These are phyloP conservation scores for Venturia pyrina DNA, from an alignment of 2,329 filamentous ascomycete genomes.

Conservation along the genomic window DNA sequence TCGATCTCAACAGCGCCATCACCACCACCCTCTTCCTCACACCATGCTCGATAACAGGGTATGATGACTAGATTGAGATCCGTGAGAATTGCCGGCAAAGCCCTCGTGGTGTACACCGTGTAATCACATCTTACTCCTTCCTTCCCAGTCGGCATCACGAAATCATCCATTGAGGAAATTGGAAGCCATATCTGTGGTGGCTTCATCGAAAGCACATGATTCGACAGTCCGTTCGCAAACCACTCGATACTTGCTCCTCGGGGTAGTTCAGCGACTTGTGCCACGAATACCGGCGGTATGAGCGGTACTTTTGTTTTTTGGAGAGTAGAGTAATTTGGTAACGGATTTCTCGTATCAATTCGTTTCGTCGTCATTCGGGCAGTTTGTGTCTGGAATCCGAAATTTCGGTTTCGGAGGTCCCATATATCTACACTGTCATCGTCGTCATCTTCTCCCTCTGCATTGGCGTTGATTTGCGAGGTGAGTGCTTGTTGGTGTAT, in stretches of 20 bases:
- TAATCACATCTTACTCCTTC: background rate
- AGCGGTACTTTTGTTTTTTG: background rate
- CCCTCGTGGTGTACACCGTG: background rate
- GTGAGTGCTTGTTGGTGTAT: constrained; percentile 17
- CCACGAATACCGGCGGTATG: constrained; percentile 59
- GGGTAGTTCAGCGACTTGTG: constrained; percentile 68
- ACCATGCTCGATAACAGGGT: constrained; percentile 25
- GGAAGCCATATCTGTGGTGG: background rate
- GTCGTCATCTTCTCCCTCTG: constrained; percentile 37
- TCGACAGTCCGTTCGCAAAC: constrained; percentile 27
- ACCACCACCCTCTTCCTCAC: constrained; percentile 16
- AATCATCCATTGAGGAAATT: background rate
- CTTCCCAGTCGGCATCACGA: background rate
- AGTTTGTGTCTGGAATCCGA: constrained; percentile 23
- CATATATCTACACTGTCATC: constrained; percentile 53
- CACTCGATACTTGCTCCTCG: constrained; percentile 70
- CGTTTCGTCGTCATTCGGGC: constrained; percentile 17
- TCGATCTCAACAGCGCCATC: constrained; percentile 1
- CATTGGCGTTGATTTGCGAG: constrained; percentile 31
- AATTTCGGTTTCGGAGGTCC: constrained; percentile 42
- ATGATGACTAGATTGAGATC: constrained; percentile 15
- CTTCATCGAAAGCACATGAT: background rate
- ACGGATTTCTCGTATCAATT: constrained; percentile 28
- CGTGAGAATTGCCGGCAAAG: background rate
- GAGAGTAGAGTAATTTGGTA: constrained; percentile 23